Evolutionary conservation across 108 stramenopile genomes (phyloP).

Genomic region (Nitzschia sp.): DNA sequence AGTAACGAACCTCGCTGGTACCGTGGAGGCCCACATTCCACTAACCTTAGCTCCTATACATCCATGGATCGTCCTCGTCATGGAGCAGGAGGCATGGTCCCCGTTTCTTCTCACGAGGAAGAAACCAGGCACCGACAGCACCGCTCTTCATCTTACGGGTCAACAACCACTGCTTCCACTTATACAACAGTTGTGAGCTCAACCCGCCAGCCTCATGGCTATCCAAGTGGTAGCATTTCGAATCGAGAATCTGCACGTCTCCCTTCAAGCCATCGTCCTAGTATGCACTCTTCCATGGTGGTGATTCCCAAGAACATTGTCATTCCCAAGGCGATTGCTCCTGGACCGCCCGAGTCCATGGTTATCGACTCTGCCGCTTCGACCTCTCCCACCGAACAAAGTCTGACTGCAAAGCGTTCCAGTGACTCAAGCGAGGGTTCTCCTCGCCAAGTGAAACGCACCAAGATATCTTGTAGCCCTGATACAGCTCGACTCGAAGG

Average conservation of each 20-base stretch:
- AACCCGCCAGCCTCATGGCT: background rate
- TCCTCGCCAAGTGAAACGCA: constrained; percentile 18
- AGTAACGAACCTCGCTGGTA: background rate
- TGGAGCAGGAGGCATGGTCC: constrained; percentile 2
- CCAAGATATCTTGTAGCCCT: background rate
- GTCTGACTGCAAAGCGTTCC: background rate
- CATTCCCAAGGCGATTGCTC: constrained; percentile 27
- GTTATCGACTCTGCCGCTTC: background rate
- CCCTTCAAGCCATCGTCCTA: background rate
- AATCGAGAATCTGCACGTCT: background rate
- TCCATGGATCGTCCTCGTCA: background rate
- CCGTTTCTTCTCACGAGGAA: background rate
- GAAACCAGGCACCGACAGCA: background rate
- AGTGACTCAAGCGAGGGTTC: constrained; percentile 7
- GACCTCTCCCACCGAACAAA: background rate
- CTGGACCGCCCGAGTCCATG: background rate
- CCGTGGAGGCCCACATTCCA: background rate
- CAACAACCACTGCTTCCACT: background rate
- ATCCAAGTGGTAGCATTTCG: background rate
- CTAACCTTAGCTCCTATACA: background rate
- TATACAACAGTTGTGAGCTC: background rate
- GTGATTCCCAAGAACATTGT: constrained; percentile 25
- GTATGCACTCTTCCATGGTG: constrained; percentile 1
- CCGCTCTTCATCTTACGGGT: background rate
- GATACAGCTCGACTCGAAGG: background rate